Percentiles rank a stretch among this genome's conserved stretches.
Conservation (phyloP, 75 land plant genomes). For the Sequoia sempervirens region DNA sequence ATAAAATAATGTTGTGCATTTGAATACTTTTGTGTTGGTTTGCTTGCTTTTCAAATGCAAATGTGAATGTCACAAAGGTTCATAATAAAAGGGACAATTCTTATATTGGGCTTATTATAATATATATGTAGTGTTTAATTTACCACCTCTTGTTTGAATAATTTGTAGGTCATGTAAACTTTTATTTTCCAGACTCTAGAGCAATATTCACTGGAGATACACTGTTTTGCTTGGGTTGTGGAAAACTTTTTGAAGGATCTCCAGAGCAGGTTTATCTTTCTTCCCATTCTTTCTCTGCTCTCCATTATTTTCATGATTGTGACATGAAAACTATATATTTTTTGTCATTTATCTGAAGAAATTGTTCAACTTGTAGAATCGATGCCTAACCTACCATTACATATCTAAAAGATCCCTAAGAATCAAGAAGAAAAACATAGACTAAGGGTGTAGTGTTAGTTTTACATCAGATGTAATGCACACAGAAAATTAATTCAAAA, state of each 20-base stretch:
- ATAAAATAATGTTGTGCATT: neutral
- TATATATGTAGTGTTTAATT: neutral
- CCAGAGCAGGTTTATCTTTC: constrained; percentile 58
- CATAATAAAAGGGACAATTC: neutral
- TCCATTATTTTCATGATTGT: neutral
- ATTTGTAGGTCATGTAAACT: constrained; percentile 79
- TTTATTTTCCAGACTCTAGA: constrained; percentile 65
- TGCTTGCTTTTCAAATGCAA: neutral
- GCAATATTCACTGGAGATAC: constrained; percentile 96
- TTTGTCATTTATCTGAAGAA: neutral
- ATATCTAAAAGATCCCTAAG: neutral
- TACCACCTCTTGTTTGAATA: neutral
- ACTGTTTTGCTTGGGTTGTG: constrained; percentile 91
- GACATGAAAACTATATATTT: neutral
- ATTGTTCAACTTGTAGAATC: neutral
- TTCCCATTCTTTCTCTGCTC: constrained; percentile 3
- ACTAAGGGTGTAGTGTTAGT: too few species aligned
- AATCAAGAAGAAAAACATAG: neutral
- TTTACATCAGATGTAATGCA: too few species aligned
- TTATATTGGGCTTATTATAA: neutral
- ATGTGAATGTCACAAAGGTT: neutral
- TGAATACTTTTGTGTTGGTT: neutral
- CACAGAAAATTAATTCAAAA: too few species aligned
- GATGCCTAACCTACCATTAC: neutral
- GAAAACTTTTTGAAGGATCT: constrained; percentile 95